Evolutionary conservation across 1,284 basidiomycete genomes (phyloP).

Genomic region (Takashimella koratensis): DNA sequence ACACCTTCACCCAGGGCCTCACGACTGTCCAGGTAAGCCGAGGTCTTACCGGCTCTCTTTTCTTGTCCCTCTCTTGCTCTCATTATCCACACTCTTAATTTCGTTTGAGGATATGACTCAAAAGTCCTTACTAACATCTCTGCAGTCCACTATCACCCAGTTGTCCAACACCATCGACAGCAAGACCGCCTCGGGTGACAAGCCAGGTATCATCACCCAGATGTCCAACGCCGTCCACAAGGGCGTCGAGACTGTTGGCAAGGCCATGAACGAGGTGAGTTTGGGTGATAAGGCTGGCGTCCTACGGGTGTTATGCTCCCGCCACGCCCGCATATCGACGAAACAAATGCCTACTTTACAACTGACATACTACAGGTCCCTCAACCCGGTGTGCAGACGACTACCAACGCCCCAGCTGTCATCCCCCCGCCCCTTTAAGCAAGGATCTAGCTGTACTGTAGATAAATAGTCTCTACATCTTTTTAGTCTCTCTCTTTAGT

Average conservation of each 20-base stretch:
- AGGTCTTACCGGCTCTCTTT: neutral
- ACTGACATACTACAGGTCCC: neutral
- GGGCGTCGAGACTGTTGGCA: conserved; percentile 30
- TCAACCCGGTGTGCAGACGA: conserved; percentile 29
- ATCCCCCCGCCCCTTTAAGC: neutral
- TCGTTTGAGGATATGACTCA: neutral
- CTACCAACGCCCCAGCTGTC: conserved; percentile 31
- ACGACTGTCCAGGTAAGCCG: conserved; percentile 30
- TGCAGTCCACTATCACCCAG: conserved; percentile 34
- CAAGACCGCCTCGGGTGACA: conserved; percentile 39
- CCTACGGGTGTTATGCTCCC: too few relatives aligned
- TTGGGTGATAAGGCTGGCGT: neutral
- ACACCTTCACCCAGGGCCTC: conserved; percentile 29
- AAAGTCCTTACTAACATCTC: neutral
- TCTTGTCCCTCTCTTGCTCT: neutral
- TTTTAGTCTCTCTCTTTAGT: too few relatives aligned
- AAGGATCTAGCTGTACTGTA: neutral
- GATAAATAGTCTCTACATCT: too few relatives aligned
- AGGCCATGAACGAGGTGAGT: conserved; percentile 13
- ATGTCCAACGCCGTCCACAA: conserved; percentile 31
- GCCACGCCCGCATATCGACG: too few relatives aligned
- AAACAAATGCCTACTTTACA: too few relatives aligned
- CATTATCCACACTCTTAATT: neutral
- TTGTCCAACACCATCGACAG: conserved; percentile 42
- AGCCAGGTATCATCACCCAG: conserved; percentile 45